phyloP scores from a whole-genome alignment of 176 grass and related monocot genomes.

The Rhynchospora pubera region DNA sequence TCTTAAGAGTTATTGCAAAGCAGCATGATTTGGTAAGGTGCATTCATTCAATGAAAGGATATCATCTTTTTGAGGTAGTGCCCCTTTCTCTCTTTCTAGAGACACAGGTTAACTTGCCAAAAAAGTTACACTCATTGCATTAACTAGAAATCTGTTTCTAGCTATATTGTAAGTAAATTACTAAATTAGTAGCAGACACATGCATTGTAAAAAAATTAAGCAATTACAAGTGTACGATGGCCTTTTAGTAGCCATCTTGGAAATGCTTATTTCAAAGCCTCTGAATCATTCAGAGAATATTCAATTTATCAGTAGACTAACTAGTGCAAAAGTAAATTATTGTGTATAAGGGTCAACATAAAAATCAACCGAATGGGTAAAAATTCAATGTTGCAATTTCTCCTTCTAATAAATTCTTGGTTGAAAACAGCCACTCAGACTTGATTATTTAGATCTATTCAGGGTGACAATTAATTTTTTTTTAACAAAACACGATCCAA shows the following conservation, averaged over 20 bases:
- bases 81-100: not conserved
- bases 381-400: no score
- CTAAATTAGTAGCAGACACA: not conserved
- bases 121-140: not conserved
- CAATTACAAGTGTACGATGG: not conserved
- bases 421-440: no score
- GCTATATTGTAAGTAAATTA: not conserved
- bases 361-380: no score
- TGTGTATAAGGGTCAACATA: no score
- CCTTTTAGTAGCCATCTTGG: no score
- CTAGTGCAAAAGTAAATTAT: not conserved
- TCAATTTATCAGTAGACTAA: no score
- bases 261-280: no score
- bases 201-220: not conserved
- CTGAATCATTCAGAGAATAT: no score
- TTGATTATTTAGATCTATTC: no score
- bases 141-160: not conserved
- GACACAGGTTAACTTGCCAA: not conserved
- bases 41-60: not conserved
- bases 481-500: no score
- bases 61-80: not conserved
- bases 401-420: no score
- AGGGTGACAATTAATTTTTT: no score
- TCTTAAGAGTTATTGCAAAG: not conserved
- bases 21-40: not conserved